Percentiles rank a stretch among this genome's conserved stretches.
Evolutionary conservation across 2,329 filamentous ascomycete genomes (phyloP).

Genomic region (Colletotrichum falcatum): DNA sequence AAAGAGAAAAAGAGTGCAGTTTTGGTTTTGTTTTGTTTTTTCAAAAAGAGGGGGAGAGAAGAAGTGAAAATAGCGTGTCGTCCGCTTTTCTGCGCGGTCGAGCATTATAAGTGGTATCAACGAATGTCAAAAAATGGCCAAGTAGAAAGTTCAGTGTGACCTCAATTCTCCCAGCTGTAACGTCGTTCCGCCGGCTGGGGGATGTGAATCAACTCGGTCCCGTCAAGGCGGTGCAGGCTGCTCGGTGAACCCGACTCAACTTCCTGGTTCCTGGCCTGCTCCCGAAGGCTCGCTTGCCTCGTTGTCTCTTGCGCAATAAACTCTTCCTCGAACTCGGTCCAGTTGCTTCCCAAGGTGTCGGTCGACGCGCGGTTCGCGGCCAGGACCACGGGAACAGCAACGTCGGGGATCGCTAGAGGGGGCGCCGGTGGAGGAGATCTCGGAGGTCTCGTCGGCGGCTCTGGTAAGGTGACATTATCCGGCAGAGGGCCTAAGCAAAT

Average conservation of each 20-base stretch:
- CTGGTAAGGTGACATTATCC: slow-evolving; percentile 57
- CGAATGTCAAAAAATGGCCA: slow-evolving; percentile 6
- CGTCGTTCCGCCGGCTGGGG: slow-evolving; percentile 62
- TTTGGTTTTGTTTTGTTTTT: too few species aligned
- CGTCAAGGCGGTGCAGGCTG: slow-evolving; percentile 58
- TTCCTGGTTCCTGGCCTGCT: slow-evolving; percentile 39
- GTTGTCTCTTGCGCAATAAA: slow-evolving; percentile 48
- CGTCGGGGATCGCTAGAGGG: slow-evolving; percentile 45
- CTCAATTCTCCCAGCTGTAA: slow-evolving; percentile 64
- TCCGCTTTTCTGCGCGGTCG: neutral
- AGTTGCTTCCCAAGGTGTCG: slow-evolving; percentile 68
- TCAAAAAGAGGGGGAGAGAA: neutral
- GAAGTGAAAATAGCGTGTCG: slow-evolving; percentile 19
- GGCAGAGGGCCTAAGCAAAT: slow-evolving; percentile 68
- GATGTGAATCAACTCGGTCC: slow-evolving; percentile 62
- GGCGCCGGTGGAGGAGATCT: slow-evolving; percentile 46
- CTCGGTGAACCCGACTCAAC: slow-evolving; percentile 42
- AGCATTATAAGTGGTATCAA: slow-evolving; percentile 26
- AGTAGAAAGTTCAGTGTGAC: slow-evolving; percentile 28
- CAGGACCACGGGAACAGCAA: slow-evolving; percentile 17
- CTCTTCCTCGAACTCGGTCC: slow-evolving; percentile 65
- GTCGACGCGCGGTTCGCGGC: slow-evolving; percentile 43
- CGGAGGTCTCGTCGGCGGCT: slow-evolving; percentile 44
- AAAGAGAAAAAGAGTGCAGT: slow-evolving; percentile 14
- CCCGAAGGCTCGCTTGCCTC: slow-evolving; percentile 43